Evolutionary conservation across 1,284 basidiomycete genomes (phyloP), one percentile per base, ranked within the genome.

Genomic region (Ganoderma leucocontextum): DNA sequence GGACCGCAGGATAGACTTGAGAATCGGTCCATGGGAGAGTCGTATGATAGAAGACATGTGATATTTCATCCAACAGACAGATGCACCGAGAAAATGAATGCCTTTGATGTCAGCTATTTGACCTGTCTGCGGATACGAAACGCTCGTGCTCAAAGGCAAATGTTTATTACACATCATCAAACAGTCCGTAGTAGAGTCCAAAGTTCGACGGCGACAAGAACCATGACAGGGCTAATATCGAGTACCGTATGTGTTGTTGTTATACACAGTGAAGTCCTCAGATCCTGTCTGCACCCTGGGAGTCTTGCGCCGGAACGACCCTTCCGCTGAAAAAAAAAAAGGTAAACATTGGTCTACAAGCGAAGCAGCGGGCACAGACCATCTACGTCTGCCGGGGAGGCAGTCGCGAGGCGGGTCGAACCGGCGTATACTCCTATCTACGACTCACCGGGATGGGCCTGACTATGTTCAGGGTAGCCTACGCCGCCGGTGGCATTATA

Each of bases 391-490:
- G 71, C 68, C 60, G 33, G 25, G 42, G 35, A 38, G 70, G 72
- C 72, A 71, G 70, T 70, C 68, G 63, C 65, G 72, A 66, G 65
- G 60, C 25, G 41, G 65, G 36, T 47, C 52, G 70, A 60, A 60
- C 19, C 44, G 52, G 63, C 55, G 52, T 49, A 58, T 15, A 39
- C 66, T 66, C 60, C 47, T 44, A 59, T 68, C 47, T 67, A 78
- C 61, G 75, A 87, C 82, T 83, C 79, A 88, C 86, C 86, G 74
- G 85, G 83, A 80, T 87, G 85, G 72, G 82, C 73, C 75, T 85
- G 85, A 57, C 75, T 79, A 42, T 77, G 80, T 63, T 79, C 74
- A 15, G 85, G 85, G 65, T 79, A 79, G 63, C 82, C 79, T 33
- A 84, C 65, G 57, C 79, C 75, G 59, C 69, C 72, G 53, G 66